phyloP scores from a whole-genome alignment of 352 stramenopile species.

The Pythium scleroteichum region DNA sequence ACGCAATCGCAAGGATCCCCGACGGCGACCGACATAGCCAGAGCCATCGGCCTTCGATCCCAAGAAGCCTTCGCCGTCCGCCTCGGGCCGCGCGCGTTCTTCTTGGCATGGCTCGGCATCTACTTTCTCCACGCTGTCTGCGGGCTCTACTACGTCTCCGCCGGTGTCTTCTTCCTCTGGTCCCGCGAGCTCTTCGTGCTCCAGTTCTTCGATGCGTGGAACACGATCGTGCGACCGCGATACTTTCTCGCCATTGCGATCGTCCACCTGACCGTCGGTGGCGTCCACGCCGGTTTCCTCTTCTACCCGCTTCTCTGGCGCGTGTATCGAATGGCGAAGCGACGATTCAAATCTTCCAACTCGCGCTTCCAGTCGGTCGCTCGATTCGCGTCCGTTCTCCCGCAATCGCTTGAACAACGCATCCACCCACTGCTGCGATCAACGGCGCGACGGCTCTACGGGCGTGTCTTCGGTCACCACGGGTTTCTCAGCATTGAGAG shows the following conservation, averaged over 20 bases:
- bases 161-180: neutral
- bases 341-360: neutral
- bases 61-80: neutral
- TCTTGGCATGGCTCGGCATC: neutral
- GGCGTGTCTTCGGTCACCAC: too few relatives aligned
- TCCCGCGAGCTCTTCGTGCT: neutral
- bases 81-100: neutral
- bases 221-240: neutral
- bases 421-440: too few relatives aligned
- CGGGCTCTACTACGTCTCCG: neutral
- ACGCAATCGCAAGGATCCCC: too few relatives aligned
- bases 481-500: too few relatives aligned
- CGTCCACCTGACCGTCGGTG: constrained; percentile 1
- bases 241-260: constrained; percentile 1
- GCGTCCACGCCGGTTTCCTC: constrained; percentile 1
- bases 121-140: constrained; percentile 2
- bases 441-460: too few relatives aligned
- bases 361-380: too few relatives aligned
- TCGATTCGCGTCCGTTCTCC: too few relatives aligned
- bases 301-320: neutral
- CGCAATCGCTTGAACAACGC: too few relatives aligned
- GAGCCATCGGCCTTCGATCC: too few relatives aligned
- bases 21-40: too few relatives aligned
- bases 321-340: neutral
- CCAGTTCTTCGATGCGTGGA: neutral